A percentile compares a stretch with the other conserved stretches of the same genome.
phyloP scores from a whole-genome alignment of 1,139 yeast species.

The Geotrichum fermentans region DNA sequence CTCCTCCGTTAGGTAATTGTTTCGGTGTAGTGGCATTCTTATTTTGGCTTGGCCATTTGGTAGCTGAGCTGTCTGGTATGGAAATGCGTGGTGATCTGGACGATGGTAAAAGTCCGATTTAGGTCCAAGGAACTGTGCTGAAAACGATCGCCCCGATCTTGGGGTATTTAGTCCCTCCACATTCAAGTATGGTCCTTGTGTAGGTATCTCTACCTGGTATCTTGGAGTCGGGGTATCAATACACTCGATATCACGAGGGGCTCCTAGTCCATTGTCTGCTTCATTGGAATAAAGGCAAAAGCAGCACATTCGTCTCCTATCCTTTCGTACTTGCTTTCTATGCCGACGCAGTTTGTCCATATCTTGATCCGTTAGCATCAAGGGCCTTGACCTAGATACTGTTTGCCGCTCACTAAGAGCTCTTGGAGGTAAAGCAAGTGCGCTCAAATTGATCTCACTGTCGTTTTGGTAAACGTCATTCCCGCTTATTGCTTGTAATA shows the following conservation, averaged over 20 bases:
- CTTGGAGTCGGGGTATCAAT: constrained; percentile 1
- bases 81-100: constrained; percentile 3
- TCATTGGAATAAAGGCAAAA: neutral
- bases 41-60: neutral
- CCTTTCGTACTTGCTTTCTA: constrained; percentile 10
- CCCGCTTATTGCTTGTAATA: neutral
- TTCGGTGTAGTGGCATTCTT: neutral
- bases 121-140: neutral
- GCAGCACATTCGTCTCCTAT: constrained; percentile 11
- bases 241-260: neutral
- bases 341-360: constrained; percentile 9
- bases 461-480: neutral
- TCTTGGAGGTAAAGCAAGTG: constrained; percentile 2
- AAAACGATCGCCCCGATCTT: neutral
- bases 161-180: constrained; percentile 16
- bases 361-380: constrained; percentile 7
- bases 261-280: neutral
- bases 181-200: constrained; percentile 3
- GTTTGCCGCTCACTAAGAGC: constrained; percentile 5
- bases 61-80: neutral
- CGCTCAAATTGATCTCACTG: too few species aligned
- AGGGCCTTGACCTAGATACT: constrained; percentile 6
- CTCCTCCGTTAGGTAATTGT: constrained; percentile 1
- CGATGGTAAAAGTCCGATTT: neutral
- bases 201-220: neutral